Base-by-base conservation (phyloP, 768 basidiomycete genomes). In the Leccinum variicolor region DNA sequence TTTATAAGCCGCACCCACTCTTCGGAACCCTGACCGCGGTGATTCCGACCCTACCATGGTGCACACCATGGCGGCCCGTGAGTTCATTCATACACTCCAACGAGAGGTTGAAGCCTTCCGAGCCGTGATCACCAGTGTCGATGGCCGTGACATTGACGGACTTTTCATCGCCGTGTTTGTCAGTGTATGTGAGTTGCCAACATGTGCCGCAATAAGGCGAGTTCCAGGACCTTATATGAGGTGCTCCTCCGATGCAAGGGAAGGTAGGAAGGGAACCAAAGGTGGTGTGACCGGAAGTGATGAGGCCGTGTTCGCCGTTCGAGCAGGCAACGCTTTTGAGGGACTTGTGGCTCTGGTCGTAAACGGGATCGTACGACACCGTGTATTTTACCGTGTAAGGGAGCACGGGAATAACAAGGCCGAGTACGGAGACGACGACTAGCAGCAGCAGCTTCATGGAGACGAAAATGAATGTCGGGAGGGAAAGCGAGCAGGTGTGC, bases 161-260 rank as follows among this genome's bases (percentile, higher is more conserved):
- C 54, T 58, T 76, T 26, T 62, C 63, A 1, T 56, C 63, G 5
- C 74, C 74, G 3, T 58, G 49, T 4, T 53, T 25, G 53, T 58
- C 4, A 33, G 75, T 74, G 69, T 77, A 86, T 6, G 79, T 78
- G 60, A 87, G 65, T 57, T 76, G 54, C 84, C 84, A 88, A 70
- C 87, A 88, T 26, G 78, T 77, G 2, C 84, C 84, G 62, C 85
- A 88, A 46, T 74, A 71, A 2, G 70, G 57, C 1, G 83, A 85
- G 65, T 82, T 76, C 70, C 73, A 86, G 28, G 77, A 79, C 7
- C 67, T 69, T 55, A 87, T 73, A 29, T 77, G 82, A 14, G 75
- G 73, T 1, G 77, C 81, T 1, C 81, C 85, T 28, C 84, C 85
- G 63, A 88, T 83, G 68, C 74, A 68, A 1, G 86, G 84, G 75